These are phyloP conservation scores for Debaryomyces castellii DNA, from an alignment of 805 yeast species.

Conservation along the genomic window DNA sequence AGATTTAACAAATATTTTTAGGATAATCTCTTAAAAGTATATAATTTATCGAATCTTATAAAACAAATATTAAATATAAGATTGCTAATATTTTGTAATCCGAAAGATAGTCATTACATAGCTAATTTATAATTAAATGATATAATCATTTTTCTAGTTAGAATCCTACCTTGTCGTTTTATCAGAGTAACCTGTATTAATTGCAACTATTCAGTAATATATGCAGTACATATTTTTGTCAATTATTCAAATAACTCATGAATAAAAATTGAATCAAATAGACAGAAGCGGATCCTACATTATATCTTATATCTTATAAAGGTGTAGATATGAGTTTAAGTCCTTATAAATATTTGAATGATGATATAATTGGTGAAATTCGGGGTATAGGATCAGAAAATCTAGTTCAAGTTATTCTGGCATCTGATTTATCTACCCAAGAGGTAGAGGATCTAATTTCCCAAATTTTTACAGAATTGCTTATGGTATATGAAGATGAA, in stretches of 20 bases:
- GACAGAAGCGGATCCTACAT: too few species aligned
- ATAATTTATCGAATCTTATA: too few species aligned
- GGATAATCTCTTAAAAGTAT: too few species aligned
- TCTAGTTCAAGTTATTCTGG: slow-evolving; percentile 30
- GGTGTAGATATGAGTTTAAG: slow-evolving; percentile 9
- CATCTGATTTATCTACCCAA: slow-evolving; percentile 18
- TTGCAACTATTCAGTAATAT: not conserved
- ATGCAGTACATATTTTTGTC: not conserved
- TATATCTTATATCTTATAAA: not conserved
- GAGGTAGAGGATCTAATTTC: slow-evolving; percentile 18
- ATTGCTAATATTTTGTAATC: too few species aligned
- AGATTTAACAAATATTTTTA: too few species aligned
- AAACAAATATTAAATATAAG: too few species aligned
- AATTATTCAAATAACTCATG: not conserved
- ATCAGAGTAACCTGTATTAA: too few species aligned
- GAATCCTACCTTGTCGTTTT: too few species aligned
- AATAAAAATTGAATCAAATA: not conserved
- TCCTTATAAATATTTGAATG: slow-evolving; percentile 23
- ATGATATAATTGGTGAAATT: slow-evolving; percentile 32
- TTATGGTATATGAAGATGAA: slow-evolving; percentile 25
- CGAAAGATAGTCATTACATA: too few species aligned
- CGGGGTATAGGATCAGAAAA: slow-evolving; percentile 28
- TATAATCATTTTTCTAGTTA: not conserved
- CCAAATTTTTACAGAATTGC: slow-evolving; percentile 32
- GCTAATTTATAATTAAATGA: too few species aligned